These are phyloP conservation scores for Sarocladiaceae sp. DNA, from an alignment of 2,329 filamentous ascomycete species.

Conservation along the genomic window DNA sequence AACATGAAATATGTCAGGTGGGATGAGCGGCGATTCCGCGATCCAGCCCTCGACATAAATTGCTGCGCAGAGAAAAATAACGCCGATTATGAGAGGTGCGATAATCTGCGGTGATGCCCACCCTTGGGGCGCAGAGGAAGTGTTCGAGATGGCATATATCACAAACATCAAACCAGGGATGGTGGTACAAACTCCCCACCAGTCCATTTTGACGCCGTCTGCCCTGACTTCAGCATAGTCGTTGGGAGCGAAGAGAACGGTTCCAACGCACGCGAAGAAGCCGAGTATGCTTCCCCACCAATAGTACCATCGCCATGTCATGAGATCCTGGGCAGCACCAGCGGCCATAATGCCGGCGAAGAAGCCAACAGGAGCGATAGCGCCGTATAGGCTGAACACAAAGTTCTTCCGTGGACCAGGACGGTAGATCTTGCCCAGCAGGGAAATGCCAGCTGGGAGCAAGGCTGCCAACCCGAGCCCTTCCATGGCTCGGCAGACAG, in stretches of 20 bases:
- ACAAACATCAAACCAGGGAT: slow-evolving; percentile 56
- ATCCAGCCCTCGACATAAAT: slow-evolving; percentile 61
- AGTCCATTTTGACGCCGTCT: slow-evolving; percentile 48
- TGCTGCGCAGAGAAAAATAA: slow-evolving; percentile 43
- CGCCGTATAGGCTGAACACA: slow-evolving; percentile 52
- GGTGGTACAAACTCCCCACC: slow-evolving; percentile 47
- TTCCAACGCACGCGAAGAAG: slow-evolving; percentile 44
- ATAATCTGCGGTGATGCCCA: slow-evolving; percentile 63
- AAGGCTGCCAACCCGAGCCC: slow-evolving; percentile 63
- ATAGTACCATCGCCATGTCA: slow-evolving; percentile 62
- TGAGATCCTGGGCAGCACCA: slow-evolving; percentile 52
- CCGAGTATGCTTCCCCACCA: slow-evolving; percentile 47
- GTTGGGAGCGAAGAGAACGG: slow-evolving; percentile 28
- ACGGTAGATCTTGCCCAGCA: slow-evolving; percentile 58
- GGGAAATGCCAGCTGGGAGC: slow-evolving; percentile 60
- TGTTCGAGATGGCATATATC: slow-evolving; percentile 63
- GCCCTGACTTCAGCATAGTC: slow-evolving; percentile 26
- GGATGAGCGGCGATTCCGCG: slow-evolving; percentile 54
- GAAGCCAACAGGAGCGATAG: slow-evolving; percentile 48
- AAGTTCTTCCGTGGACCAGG: slow-evolving; percentile 65
- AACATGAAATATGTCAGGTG: slow-evolving; percentile 55
- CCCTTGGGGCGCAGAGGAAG: slow-evolving; percentile 50
- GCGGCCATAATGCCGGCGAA: slow-evolving; percentile 60
- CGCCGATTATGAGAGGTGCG: slow-evolving; percentile 50
- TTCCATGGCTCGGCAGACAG: slow-evolving; percentile 61